Percentiles rank a stretch among this genome's conserved stretches.
These are phyloP conservation scores for Liquidambar formosana DNA, from an alignment of 164 flowering plant genomes.

Conservation along the genomic window DNA sequence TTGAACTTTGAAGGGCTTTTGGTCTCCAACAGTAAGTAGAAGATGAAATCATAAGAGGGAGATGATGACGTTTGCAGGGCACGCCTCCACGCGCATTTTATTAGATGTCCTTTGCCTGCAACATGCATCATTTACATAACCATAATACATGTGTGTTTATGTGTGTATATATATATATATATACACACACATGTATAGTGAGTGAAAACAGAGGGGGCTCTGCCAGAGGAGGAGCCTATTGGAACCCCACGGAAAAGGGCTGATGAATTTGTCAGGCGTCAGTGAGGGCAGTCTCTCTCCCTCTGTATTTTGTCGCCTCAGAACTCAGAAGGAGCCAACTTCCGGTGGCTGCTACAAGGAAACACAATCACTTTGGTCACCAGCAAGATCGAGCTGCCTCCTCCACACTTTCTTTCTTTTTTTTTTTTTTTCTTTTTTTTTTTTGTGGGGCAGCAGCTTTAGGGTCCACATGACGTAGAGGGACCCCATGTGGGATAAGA, in stretches of 20 bases:
- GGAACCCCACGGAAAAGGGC: not conserved
- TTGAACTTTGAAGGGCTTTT: not conserved
- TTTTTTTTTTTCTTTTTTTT: no score
- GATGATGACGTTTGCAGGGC: constrained; percentile 29
- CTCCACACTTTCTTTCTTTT: not conserved
- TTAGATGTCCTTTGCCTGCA: no score
- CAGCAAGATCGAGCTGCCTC: not conserved
- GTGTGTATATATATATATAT: no score
- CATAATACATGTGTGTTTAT: no score
- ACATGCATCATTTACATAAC: no score
- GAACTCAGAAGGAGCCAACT: not conserved
- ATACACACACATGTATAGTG: no score
- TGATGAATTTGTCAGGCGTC: not conserved
- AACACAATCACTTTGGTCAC: not conserved
- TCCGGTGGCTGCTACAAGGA: not conserved
- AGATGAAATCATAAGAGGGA: constrained; percentile 14
- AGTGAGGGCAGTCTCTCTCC: not conserved
- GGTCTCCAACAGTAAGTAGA: not conserved
- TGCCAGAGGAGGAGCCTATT: not conserved
- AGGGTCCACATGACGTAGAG: not conserved
- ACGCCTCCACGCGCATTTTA: constrained; percentile 18
- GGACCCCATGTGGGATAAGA: not conserved
- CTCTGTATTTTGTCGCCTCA: not conserved
- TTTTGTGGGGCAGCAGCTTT: not conserved
- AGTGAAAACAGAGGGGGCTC: not conserved